phyloP scores from a whole-genome alignment of 257 asterid species.

The Fraxinus cuspidata region DNA sequence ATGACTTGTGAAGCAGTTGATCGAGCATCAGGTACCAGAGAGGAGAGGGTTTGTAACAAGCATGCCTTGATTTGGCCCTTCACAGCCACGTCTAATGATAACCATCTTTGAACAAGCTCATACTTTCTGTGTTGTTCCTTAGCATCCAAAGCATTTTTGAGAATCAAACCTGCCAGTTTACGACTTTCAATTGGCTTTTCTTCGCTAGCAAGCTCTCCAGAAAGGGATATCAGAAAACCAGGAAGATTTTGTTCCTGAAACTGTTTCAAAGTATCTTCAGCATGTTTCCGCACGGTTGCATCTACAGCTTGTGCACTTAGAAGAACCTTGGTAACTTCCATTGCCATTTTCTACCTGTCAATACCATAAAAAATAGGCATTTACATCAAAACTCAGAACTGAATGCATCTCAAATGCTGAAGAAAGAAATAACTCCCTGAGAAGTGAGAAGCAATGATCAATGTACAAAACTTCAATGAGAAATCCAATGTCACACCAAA shows the following conservation, averaged over 20 bases:
- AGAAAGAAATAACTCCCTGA: not conserved
- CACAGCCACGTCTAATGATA: slow-evolving; percentile 60
- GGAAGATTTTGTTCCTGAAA: slow-evolving; percentile 92
- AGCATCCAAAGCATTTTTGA: slow-evolving; percentile 85
- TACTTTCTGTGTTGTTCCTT: slow-evolving; percentile 75
- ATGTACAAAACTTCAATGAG: not conserved
- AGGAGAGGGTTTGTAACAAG: slow-evolving; percentile 72
- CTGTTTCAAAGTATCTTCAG: slow-evolving; percentile 72
- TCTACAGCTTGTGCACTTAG: slow-evolving; percentile 77
- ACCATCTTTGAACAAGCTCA: slow-evolving; percentile 78
- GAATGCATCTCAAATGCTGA: slow-evolving; percentile 12
- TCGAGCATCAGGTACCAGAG: slow-evolving; percentile 64
- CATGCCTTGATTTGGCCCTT: slow-evolving; percentile 73
- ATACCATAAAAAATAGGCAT: slow-evolving; percentile 14
- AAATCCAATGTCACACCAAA: slow-evolving; percentile 17
- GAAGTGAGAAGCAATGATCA: not conserved
- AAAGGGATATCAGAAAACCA: slow-evolving; percentile 65
- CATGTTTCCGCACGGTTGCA: slow-evolving; percentile 69
- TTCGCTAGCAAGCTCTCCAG: slow-evolving; percentile 76
- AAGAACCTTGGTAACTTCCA: slow-evolving; percentile 88
- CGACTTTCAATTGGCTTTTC: slow-evolving; percentile 86
- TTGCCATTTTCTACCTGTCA: slow-evolving; percentile 56
- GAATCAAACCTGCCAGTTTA: slow-evolving; percentile 72
- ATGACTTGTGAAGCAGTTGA: slow-evolving; percentile 84
- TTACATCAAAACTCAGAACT: not conserved